Base-by-base conservation (phyloP, 116 monocot species). In the Papilionanthe hybrid region DNA sequence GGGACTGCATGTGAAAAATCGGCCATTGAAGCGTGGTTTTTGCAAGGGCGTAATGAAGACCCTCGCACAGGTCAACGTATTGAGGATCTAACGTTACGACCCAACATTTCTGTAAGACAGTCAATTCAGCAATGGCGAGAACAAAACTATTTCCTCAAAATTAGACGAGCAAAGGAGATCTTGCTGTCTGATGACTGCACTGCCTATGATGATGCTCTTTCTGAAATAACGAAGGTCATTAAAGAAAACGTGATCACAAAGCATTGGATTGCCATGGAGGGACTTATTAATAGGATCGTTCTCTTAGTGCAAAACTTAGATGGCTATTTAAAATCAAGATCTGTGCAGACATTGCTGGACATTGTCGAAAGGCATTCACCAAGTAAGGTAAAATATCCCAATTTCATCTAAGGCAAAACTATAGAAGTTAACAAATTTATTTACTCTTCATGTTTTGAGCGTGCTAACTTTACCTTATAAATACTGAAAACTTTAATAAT, bases 91-190 rank as follows among this genome's bases (percentile, higher is more conserved):
- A 67, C 48, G 1, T 48, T 81, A 66, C 47, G 49, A 42, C 65
- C 67, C 65, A 81, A 81, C 67, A 81, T 76, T 67, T 44, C 22
- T 67, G 28, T 81, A 44, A 81, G 76, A 49, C 76, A 76, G 30
- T 76, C 65, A 5, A 81, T 76, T 76, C 76, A 81, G 43, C 67
- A 76, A 58, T 81, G 81, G 81, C 68, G 68, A 76, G 81, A 81
- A 50, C 76, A 76, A 5, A 81, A 81, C 48, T 76, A 68, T 76
- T 81, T 74, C 12, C 76, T 81, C 20, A 81, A 81, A 50, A 81
- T 81, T 68, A 81, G 65, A 58, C 49, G 50, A 47, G 76, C 76
- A 22, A 81, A 77, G 76, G 29, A 22, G 9, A 76, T 49, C 12
- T 81, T 81, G 67, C 75, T 32, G 29, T 75, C 66, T 76, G 12